Evolutionary conservation across 495 filamentous ascomycete species (phyloP), one percentile per base, ranked within the genome.

Genomic region (Neurospora tetraspora): DNA sequence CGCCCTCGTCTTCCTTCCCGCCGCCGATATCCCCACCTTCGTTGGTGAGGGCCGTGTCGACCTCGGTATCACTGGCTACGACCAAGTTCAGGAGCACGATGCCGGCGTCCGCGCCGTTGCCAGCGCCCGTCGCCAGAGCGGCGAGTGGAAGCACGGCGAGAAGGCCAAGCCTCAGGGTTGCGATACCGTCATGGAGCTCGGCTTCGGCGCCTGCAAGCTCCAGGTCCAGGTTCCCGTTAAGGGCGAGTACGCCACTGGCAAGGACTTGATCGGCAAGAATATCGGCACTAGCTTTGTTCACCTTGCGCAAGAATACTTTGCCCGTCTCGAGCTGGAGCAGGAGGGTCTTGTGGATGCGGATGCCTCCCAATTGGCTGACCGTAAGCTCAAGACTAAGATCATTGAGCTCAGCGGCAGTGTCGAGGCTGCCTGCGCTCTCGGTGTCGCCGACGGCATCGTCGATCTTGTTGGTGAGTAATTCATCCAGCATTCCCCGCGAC

Each of bases 191-290:
- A 80, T 98, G 80, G 94, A 98, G 77, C 88, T 98, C 23, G 92
- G 90, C 11, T 99, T 99, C 81, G 96, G 96, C 39, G 84, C 82
- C 74, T 98, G 96, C 84, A 94, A 91, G 81, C 86, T 99, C 77
- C 95, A 98, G 83, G 94, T 98, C 23, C 96, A 99, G 84, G 94
- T 95, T 6, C 96, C 95, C 5, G 90, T 93, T 80, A 94, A 94
- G 80, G 95, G 96, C 14, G 80, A 83, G 27, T 89, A 94, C 77
- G 82, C 80, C 27, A 85, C 87, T 39, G 86, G 92, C 14, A 89
- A 88, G 81, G 89, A 97, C 77, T 83, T 99, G 73, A 87, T 98
- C 72, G 96, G 96, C n/a, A 94, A 91, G 81, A 97, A 95, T 77
- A 91, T 99, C 59, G 93, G 94, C 43, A 98, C 96, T 20, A 98